phyloP scores from a whole-genome alignment of 805 yeast genomes.

The Metschnikowia kofuensis region DNA sequence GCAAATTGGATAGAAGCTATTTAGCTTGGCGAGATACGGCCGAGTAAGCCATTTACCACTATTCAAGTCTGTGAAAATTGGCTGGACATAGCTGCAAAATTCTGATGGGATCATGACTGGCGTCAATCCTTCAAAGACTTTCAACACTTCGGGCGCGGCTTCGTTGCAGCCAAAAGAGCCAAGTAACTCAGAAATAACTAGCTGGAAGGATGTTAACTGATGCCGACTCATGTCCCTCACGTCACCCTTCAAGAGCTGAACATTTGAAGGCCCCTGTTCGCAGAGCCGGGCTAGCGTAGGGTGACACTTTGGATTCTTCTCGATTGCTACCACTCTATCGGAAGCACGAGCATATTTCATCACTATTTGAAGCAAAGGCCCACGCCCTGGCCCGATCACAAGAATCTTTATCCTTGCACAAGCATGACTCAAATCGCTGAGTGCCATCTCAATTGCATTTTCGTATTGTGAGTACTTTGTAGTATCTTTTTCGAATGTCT shows the following conservation, averaged over 20 bases:
- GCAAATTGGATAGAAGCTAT: conserved; percentile 21
- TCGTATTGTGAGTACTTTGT: conserved; percentile 69
- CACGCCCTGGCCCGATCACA: conserved; percentile 86
- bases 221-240: conserved; percentile 37
- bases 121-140: conserved; percentile 37
- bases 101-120: conserved; percentile 41
- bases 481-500: conserved; percentile 66
- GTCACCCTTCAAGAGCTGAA: conserved; percentile 55
- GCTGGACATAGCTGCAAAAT: conserved; percentile 61
- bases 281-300: conserved; percentile 49
- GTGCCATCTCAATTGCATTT: conserved; percentile 57
- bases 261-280: conserved; percentile 26
- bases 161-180: conserved; percentile 96
- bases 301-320: conserved; percentile 65
- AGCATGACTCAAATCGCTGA: conserved; percentile 24
- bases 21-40: conserved; percentile 25
- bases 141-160: conserved; percentile 73
- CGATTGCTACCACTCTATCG: conserved; percentile 50
- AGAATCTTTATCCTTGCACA: conserved; percentile 32
- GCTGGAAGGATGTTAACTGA: conserved; percentile 35
- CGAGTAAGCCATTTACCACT: conserved; percentile 2
- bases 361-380: conserved; percentile 62
- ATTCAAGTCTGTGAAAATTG: conserved; percentile 56
- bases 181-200: conserved; percentile 75
- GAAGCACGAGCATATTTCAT: conserved; percentile 13